Percentiles rank a stretch among this genome's conserved stretches.
Evolutionary conservation across 2,329 filamentous ascomycete genomes (phyloP).

Genomic region (Aspergillus ustus): DNA sequence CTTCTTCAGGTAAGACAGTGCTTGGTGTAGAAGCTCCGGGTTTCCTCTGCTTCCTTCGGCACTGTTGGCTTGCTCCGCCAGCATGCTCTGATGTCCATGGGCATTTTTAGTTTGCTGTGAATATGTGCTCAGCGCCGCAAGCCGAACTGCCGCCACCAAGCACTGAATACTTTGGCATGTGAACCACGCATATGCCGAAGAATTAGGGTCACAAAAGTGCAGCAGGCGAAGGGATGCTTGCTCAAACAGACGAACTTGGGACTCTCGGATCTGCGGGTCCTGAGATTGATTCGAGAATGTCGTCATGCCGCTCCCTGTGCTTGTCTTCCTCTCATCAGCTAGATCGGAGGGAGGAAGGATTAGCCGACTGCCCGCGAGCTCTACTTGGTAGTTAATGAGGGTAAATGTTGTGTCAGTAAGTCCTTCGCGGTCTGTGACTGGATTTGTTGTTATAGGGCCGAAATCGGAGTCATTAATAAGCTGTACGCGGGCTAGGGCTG

Average conservation of each 20-base stretch:
- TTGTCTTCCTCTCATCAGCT: not conserved
- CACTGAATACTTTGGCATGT: conserved; percentile 32
- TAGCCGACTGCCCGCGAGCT: conserved; percentile 23
- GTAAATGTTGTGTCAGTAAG: conserved; percentile 37
- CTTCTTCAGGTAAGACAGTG: conserved; percentile 30
- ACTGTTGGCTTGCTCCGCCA: not conserved
- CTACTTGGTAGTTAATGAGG: conserved; percentile 32
- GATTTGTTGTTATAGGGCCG: conserved; percentile 19
- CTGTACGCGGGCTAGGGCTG: conserved; percentile 14
- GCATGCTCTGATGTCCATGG: not conserved
- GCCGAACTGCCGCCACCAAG: conserved; percentile 25
- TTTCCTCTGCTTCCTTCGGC: not conserved
- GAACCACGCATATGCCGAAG: conserved; percentile 36
- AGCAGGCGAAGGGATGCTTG: conserved; percentile 24
- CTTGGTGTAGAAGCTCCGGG: conserved; percentile 3
- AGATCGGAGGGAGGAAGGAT: conserved; percentile 19
- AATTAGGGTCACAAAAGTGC: conserved; percentile 35
- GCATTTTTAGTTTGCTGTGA: too few relatives aligned
- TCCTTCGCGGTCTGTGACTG: conserved; percentile 23
- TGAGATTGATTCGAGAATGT: too few relatives aligned
- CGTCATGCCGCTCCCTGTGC: not conserved
- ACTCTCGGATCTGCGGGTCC: too few relatives aligned
- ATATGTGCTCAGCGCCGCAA: conserved; percentile 16
- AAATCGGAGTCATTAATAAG: conserved; percentile 36
- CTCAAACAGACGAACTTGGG: conserved; percentile 20